A percentile compares a stretch with the other conserved stretches of the same genome.
These are phyloP conservation scores for Periconia sp. DNA, from an alignment of 2,329 filamentous ascomycete genomes.

Conservation along the genomic window DNA sequence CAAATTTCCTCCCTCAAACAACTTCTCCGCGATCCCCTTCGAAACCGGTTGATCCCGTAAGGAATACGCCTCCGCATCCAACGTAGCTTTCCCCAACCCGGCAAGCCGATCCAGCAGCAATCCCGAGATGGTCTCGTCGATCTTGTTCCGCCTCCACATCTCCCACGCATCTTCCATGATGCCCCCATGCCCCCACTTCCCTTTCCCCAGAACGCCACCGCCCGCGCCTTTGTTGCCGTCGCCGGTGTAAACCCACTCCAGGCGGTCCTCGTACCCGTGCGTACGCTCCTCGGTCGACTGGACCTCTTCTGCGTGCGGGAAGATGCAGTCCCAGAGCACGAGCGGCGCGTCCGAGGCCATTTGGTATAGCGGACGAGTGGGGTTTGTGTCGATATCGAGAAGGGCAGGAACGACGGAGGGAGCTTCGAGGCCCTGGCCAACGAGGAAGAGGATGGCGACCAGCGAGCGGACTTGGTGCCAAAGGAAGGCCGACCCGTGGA, in stretches of 20 bases:
- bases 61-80: slow-evolving; percentile 16
- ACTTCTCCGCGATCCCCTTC: slow-evolving; percentile 47
- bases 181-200: slow-evolving; percentile 40
- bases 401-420: slow-evolving; percentile 73
- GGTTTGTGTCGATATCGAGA: slow-evolving; percentile 70
- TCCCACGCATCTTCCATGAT: slow-evolving; percentile 67
- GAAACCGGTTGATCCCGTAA: slow-evolving; percentile 9
- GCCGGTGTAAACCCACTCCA: slow-evolving; percentile 79
- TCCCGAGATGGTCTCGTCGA: slow-evolving; percentile 83
- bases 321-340: slow-evolving; percentile 95
- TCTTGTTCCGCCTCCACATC: slow-evolving; percentile 79
- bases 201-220: slow-evolving; percentile 18
- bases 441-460: slow-evolving; percentile 86
- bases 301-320: slow-evolving; percentile 57
- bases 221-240: slow-evolving; percentile 53
- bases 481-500: slow-evolving; percentile 88
- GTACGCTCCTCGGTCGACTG: slow-evolving; percentile 44
- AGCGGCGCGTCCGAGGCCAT: slow-evolving; percentile 90
- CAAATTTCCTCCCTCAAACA: slow-evolving; percentile 62
- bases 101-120: slow-evolving; percentile 68
- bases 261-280: slow-evolving; percentile 55
- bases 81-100: slow-evolving; percentile 36
- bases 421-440: slow-evolving; percentile 83
- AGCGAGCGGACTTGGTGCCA: slow-evolving; percentile 99
- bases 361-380: slow-evolving; percentile 79